Base-by-base conservation (phyloP, 306 rosid species). In the Elaeagnus macrophylla region DNA sequence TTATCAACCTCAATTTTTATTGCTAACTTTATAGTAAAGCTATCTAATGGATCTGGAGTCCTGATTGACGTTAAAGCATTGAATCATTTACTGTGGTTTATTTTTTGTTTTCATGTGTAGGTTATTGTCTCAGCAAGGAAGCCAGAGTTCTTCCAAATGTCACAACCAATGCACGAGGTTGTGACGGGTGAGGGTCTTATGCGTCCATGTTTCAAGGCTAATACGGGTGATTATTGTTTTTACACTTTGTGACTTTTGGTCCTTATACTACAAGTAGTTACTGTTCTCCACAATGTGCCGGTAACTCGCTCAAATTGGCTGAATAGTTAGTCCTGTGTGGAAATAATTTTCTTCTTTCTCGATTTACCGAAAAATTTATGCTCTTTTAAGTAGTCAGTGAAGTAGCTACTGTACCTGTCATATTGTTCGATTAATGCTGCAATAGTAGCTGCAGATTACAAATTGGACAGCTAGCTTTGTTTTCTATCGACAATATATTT, bases 161-260 rank as follows among this genome's bases (percentile, higher is more conserved):
- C 95, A 57, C 94, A 83, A 62, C 97, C 97, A 51, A 72, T 86
- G 95, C 86, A 90, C 64, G 95, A 90, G 83, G 97, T 90, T 65
- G 97, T 90, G 80, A 90, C 97, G 8, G 85, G 79, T 39, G 95
- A 86, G 77, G 97, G 95, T 52, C 84, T 90, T 38, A 83, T 90
- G 97, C 83, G 91, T 43, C 95, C 97, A 41, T 90, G 95, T 77
- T 84, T 90, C 86, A 90, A 82, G 80, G 95, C 83, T 61, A n/a
- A 63, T 66, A 72, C 89, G 58, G 97, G 97, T 90, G 61, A 71
- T 59, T 69, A 48, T n/a, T 53, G 43, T 45, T 64, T 50, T 25
- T n/a, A 54, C 57, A 16, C 39, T 18, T 54, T 45, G 7, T 13
- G 5, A 45, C 8, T 12, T 7, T 12, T 45, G 17, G 32, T 25